Evolutionary conservation across 2,329 filamentous ascomycete species (phyloP).

Genomic region (Calycina marina): DNA sequence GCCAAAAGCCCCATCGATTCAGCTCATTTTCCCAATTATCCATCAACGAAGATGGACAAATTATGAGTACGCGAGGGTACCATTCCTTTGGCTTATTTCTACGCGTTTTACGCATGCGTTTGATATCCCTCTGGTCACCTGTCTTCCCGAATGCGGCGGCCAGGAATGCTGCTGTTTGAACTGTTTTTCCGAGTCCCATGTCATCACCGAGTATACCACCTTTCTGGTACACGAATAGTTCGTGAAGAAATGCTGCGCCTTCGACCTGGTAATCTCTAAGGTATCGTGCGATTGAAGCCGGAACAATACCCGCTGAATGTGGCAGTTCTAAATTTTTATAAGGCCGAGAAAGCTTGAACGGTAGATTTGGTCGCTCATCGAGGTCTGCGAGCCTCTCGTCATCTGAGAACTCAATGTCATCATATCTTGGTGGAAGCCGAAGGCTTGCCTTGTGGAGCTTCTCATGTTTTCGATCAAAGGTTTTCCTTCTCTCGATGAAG

Average conservation of each 20-base stretch:
- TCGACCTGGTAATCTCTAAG: conserved; percentile 82
- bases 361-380: conserved; percentile 56
- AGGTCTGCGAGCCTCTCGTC: conserved; percentile 46
- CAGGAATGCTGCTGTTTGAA: conserved; percentile 88
- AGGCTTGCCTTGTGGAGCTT: conserved; percentile 52
- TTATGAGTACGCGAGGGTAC: conserved; percentile 74
- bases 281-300: conserved; percentile 80
- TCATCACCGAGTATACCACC: conserved; percentile 74
- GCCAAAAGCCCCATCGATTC: conserved; percentile 90
- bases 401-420: conserved; percentile 63
- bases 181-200: conserved; percentile 94
- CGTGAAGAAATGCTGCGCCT: conserved; percentile 73
- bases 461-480: conserved; percentile 50
- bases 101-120: conserved; percentile 77
- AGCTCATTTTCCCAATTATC: conserved; percentile 86
- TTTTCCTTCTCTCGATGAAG: conserved; percentile 48
- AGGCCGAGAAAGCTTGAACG: conserved; percentile 48
- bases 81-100: conserved; percentile 41
- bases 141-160: conserved; percentile 90
- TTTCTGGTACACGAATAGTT: conserved; percentile 78
- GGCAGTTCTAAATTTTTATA: conserved; percentile 65
- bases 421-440: conserved; percentile 62
- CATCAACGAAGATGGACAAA: conserved; percentile 81
- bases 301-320: conserved; percentile 67
- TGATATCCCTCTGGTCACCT: conserved; percentile 70